Evolutionary conservation across 2,329 filamentous ascomycete species (phyloP), one percentile per base, ranked within the genome.

Genomic region (Cercospora nicotianae): DNA sequence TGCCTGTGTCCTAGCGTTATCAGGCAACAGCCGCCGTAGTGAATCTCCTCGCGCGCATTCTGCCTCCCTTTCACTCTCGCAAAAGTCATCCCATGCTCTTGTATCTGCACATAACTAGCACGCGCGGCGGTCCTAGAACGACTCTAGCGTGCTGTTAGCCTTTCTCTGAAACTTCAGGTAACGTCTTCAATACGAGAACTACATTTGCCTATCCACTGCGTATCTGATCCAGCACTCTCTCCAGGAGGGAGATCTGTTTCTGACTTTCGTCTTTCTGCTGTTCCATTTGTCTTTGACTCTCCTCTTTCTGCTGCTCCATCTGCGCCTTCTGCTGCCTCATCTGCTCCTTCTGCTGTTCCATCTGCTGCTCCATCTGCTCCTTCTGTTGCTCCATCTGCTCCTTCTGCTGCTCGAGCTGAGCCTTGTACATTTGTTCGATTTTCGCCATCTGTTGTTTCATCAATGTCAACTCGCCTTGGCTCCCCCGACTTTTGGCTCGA

Each of bases 391-490:
- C n/a, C n/a, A n/a, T n/a, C n/a, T n/a, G n/a, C n/a, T n/a, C n/a
- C n/a, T n/a, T n/a, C 64, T 67, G 67, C 65, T 62, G 65, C 65
- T 69, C 65, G 51, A 69, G 58, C 60, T 69, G 64, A 59, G 59
- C 51, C 64, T 69, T 69, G 36, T 64, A 60, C 51, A 66, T 63
- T 60, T 66, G 59, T 64, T 66, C 59, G 18, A 53, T 42, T 31
- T 69, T 61, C 31, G 60, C 64, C 64, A 67, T 65, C 55, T 69
- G 65, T 65, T 67, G 60, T 60, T 61, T 61, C 57, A 69, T 62
- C 28, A 64, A 48, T 3, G 55, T 63, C 42, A 67, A 60, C 63
- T 69, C 64, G 3, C 58, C 42, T 65, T 67, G 57, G 30, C 60
- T 67, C 18, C 62, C 53, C 66, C 61, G 61, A 10, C 60, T 67